phyloP scores from a whole-genome alignment of 768 basidiomycete species.

The Boletus rubropictus region DNA sequence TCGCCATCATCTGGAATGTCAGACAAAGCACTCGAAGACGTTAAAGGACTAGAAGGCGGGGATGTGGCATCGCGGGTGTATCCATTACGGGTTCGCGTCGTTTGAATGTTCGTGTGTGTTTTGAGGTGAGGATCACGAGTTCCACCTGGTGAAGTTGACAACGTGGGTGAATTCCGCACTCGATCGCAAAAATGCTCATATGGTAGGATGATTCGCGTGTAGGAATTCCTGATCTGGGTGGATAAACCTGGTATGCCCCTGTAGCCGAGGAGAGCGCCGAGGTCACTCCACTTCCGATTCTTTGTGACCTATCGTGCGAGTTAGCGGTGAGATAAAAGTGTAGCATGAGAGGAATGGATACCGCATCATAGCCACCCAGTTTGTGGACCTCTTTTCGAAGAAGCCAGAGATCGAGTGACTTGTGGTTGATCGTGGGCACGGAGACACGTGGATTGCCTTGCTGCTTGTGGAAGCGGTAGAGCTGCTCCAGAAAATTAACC shows the following conservation, averaged over 20 bases:
- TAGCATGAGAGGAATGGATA: conserved; percentile 36
- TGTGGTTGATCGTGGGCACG: conserved; percentile 92
- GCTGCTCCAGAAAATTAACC: conserved; percentile 93
- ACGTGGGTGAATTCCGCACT: conserved; percentile 57
- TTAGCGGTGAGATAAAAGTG: conserved; percentile 25
- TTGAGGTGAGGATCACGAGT: conserved; percentile 48
- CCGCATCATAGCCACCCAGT: conserved; percentile 81
- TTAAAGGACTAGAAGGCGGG: conserved; percentile 68
- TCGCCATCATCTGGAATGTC: conserved; percentile 78
- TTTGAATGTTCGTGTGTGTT: conserved; percentile 48
- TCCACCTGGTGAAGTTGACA: conserved; percentile 35
- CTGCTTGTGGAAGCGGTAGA: conserved; percentile 95
- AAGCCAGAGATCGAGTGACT: conserved; percentile 89
- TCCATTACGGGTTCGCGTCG: conserved; percentile 34
- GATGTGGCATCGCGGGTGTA: conserved; percentile 45
- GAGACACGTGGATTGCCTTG: conserved; percentile 86
- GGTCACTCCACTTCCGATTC: conserved; percentile 81
- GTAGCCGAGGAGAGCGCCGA: conserved; percentile 81
- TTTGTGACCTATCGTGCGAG: conserved; percentile 59
- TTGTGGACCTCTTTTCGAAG: conserved; percentile 88
- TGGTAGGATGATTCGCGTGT: conserved; percentile 87
- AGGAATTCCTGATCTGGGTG: conserved; percentile 85
- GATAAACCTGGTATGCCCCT: conserved; percentile 76
- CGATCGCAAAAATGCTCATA: conserved; percentile 87
- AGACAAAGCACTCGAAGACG: conserved; percentile 73